These are phyloP conservation scores for Mycena metata DNA, from an alignment of 768 basidiomycete species.

Conservation along the genomic window DNA sequence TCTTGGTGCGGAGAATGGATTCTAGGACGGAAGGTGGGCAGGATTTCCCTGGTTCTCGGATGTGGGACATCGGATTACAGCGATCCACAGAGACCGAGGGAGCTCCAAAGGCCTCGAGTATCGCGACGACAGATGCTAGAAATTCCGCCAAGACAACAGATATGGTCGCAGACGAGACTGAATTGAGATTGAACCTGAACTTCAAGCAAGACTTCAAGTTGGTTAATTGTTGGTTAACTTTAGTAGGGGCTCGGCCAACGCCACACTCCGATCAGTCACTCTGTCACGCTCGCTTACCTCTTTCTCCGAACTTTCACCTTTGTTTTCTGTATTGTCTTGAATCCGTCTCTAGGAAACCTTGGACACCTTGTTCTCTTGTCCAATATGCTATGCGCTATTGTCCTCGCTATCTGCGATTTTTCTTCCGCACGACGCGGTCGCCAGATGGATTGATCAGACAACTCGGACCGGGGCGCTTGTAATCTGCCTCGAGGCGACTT, in stretches of 20 bases:
- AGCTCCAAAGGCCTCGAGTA: too few relatives aligned
- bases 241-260: too few relatives aligned
- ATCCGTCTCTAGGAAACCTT: conserved; percentile 6
- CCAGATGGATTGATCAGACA: conserved; percentile 25
- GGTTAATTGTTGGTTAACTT: too few relatives aligned
- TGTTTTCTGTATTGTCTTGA: conserved; percentile 4
- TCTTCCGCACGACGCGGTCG: conserved; percentile 1
- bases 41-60: conserved; percentile 24
- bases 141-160: too few relatives aligned
- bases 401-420: not conserved
- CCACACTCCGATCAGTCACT: too few relatives aligned
- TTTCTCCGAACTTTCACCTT: conserved; percentile 8
- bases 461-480: conserved; percentile 27
- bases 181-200: too few relatives aligned
- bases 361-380: conserved; percentile 5
- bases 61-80: not conserved
- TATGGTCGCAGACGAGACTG: too few relatives aligned
- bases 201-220: too few relatives aligned
- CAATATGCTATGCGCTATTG: not conserved
- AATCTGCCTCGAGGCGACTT: conserved; percentile 37
- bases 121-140: too few relatives aligned
- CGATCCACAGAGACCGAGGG: too few relatives aligned
- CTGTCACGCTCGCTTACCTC: not conserved
- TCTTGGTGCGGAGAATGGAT: conserved; percentile 26
- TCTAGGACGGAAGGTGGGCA: conserved; percentile 24